These are phyloP conservation scores for Conoideocrella luteorostrata DNA, from an alignment of 2,329 filamentous ascomycete species.

Conservation along the genomic window DNA sequence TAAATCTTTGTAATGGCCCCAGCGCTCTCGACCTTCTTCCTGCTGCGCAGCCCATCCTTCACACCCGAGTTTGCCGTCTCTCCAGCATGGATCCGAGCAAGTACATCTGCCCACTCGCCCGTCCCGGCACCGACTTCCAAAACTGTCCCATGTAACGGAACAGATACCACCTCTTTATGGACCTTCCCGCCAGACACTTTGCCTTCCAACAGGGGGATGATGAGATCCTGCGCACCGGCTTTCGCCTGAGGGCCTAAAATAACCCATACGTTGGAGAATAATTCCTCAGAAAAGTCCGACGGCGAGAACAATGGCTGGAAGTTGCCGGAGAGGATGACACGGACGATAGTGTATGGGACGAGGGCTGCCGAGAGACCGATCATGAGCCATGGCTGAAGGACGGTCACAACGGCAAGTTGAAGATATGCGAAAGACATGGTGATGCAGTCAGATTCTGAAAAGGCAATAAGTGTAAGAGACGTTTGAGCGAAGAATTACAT, in stretches of 20 bases:
- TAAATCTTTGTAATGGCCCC: too few relatives aligned
- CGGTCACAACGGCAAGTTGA: conserved; percentile 20
- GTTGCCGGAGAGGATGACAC: conserved; percentile 30
- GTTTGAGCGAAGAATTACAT: too few relatives aligned
- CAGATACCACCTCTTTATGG: conserved; percentile 24
- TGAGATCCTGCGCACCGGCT: conserved; percentile 30
- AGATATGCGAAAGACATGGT: conserved; percentile 22
- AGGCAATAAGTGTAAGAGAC: neutral
- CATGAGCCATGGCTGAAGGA: conserved; percentile 47
- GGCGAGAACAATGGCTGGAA: conserved; percentile 34
- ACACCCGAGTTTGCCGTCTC: too few relatives aligned
- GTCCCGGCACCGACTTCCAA: too few relatives aligned
- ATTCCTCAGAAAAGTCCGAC: conserved; percentile 37
- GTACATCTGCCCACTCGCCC: too few relatives aligned
- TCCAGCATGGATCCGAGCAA: too few relatives aligned
- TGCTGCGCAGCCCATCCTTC: too few relatives aligned
- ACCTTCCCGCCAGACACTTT: conserved; percentile 32
- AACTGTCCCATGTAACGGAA: too few relatives aligned
- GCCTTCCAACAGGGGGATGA: conserved; percentile 50
- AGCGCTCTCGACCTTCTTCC: too few relatives aligned
- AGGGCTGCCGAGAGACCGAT: conserved; percentile 40
- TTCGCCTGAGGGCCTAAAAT: conserved; percentile 45
- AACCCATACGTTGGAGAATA: conserved; percentile 59
- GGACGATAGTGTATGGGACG: conserved; percentile 44
- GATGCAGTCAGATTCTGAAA: neutral